Conservation (phyloP, 257 asterid genomes). For the Hygrophila difformis region DNA sequence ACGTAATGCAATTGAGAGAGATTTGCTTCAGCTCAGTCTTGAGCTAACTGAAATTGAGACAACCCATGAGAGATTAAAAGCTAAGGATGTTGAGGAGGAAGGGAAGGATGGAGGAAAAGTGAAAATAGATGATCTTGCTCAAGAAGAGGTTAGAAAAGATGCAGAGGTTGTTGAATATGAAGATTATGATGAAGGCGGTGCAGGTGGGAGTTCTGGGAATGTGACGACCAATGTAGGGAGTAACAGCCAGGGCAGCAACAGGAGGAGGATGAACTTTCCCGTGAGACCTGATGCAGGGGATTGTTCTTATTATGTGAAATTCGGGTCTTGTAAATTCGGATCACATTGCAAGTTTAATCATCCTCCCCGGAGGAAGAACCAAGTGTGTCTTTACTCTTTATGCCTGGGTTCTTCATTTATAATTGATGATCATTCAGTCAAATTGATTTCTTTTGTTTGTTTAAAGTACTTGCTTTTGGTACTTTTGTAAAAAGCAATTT, state of each 20-base stretch:
- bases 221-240: constrained; percentile 20
- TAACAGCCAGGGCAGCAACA: constrained; percentile 15
- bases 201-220: constrained; percentile 12
- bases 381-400: constrained; percentile 41
- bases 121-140: background rate
- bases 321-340: constrained; percentile 81
- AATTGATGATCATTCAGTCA: no score
- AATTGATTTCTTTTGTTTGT: no score
- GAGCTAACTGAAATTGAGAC: constrained; percentile 33
- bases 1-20: constrained; percentile 27
- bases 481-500: no score
- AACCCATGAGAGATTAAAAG: constrained; percentile 4
- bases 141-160: background rate
- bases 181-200: constrained; percentile 11
- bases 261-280: constrained; percentile 45
- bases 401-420: background rate
- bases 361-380: constrained; percentile 55
- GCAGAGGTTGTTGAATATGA: constrained; percentile 6
- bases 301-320: constrained; percentile 66
- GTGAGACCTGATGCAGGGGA: constrained; percentile 84
- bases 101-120: constrained; percentile 10
- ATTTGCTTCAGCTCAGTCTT: constrained; percentile 27
- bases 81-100: constrained; percentile 5
- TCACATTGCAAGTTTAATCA: constrained; percentile 85
- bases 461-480: no score